Base-by-base conservation (phyloP, 2,329 filamentous ascomycete genomes). In the Periconia sp. region DNA sequence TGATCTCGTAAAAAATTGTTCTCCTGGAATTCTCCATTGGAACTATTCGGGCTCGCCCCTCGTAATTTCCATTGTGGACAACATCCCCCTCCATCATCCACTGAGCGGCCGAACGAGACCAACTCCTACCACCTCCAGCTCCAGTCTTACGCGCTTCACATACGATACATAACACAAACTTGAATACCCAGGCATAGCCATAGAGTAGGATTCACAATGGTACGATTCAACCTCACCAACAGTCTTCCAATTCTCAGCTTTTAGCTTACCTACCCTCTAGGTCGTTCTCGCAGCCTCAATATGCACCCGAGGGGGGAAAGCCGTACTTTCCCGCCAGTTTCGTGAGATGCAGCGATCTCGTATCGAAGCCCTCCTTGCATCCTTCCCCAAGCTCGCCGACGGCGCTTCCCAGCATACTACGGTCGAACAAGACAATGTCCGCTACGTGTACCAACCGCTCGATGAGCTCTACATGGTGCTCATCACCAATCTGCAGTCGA, bases 381-480 rank as follows among this genome's bases (percentile, higher is more conserved):
- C 93, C 10, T 97, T 99, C 73, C 95, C 94, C 52, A 99, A 99
- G 80, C 89, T 97, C 54, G 92, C 94, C 69, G 92, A 97, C 76
- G 92, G 90, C 58, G 90, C 92, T 57, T 97, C 92, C 49, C 94
- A 99, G 77, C 94, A 99, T 77, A 99, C 94, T 27, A 99, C 91
- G 6, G 92, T 97, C 68, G 94, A 99, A 78, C 92, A 97, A 78
- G 95, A 99, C 81, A 97, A 96, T 80, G 94, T 99, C 71, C 93
- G 94, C 79, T 99, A 97, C 74, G 94, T 99, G 54, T 99, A 99
- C 82, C 94, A 99, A 76, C 95, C 94, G 56, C 84, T 99, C 61
- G 95, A 99, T 79, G 95, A 99, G 81, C 87, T 99, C 61, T 99
- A 99, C 84, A 97, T 99, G 86, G 93, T 99, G 62, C 86, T 99